Base-by-base conservation (phyloP, 2,329 filamentous ascomycete genomes). In the Trichoderma hamatum region DNA sequence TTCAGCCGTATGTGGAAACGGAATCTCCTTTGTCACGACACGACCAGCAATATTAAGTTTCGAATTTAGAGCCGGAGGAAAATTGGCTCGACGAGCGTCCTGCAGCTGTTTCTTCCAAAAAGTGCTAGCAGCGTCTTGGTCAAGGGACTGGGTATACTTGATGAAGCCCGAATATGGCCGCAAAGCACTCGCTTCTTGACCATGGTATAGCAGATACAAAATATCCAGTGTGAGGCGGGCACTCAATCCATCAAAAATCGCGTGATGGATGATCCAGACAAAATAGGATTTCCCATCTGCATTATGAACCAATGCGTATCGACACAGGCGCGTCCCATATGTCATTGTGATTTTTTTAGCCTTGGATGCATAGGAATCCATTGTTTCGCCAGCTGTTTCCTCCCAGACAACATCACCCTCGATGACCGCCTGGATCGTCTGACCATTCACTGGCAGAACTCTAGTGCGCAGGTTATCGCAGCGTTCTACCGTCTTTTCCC, bases 41-140 rank as follows among this genome's bases (percentile, higher is more conserved):
- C 49, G 61, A 6, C 49, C 49, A 3, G 16, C 21, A 51, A 64
- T 43, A 10, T 55, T 24, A 13, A 21, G n/a, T 43, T 52, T 55
- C 34, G 49, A 10, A 74, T 73, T 7, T 10, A 26, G 7, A 10
- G 16, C 19, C 7, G 16, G 34, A 52, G 36, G 46, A 24, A 34
- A 59, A 19, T 51, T 59, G 30, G 54, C 43, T 55, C 30, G 61
- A 32, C 24, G 63, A 9, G 39, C 71, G 16, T 58, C 69, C 14
- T 69, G 28, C 7, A 73, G 68, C 28, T 70, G 70, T 16, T 39
- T 61, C 54, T 61, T 70, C 72, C 72, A 73, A 58, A 64, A 73
- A 0, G 28, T 26, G n/a, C 11, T 32, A 6, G 68, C 62, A 14
- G 62, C 34, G 36, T 67, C 32, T 10, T 67, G 43, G 30, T 69